Evolutionary conservation across 2,329 filamentous ascomycete species (phyloP).

Genomic region (Sporothrix curviconia): DNA sequence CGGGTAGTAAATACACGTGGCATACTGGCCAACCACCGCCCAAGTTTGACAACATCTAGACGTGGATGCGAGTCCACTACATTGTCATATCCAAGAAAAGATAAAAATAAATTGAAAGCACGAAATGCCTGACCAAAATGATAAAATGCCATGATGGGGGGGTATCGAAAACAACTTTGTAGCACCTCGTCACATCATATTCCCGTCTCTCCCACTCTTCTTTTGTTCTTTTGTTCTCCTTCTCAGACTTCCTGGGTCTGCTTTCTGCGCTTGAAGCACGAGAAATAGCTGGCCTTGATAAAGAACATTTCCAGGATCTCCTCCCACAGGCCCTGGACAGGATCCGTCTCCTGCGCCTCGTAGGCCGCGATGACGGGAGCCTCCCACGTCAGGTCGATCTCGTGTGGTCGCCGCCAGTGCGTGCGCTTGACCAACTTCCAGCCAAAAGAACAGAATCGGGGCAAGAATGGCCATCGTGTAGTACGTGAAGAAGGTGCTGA

Average conservation of each 20-base stretch:
- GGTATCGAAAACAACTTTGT: too few species aligned
- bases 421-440: constrained; percentile 62
- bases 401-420: constrained; percentile 25
- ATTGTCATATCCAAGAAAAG: too few species aligned
- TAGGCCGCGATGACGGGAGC: constrained; percentile 33
- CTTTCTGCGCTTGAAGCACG: neutral
- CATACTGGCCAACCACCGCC: constrained; percentile 6
- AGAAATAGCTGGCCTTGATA: neutral
- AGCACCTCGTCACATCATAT: too few species aligned
- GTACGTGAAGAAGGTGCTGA: constrained; percentile 43
- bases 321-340: constrained; percentile 12
- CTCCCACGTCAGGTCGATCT: constrained; percentile 25
- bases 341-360: constrained; percentile 18
- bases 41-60: constrained; percentile 1
- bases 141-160: too few species aligned
- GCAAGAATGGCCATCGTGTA: constrained; percentile 53
- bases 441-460: constrained; percentile 45
- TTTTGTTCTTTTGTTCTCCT: too few species aligned
- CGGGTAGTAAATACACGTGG: constrained; percentile 8
- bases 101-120: too few species aligned
- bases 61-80: too few species aligned
- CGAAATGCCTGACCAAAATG: too few species aligned
- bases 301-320: constrained; percentile 14
- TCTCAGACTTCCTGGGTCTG: neutral
- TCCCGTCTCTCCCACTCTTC: too few species aligned